These are phyloP conservation scores for Scheffersomyces cryptocercus DNA, from an alignment of 1,139 yeast species.

Conservation along the genomic window DNA sequence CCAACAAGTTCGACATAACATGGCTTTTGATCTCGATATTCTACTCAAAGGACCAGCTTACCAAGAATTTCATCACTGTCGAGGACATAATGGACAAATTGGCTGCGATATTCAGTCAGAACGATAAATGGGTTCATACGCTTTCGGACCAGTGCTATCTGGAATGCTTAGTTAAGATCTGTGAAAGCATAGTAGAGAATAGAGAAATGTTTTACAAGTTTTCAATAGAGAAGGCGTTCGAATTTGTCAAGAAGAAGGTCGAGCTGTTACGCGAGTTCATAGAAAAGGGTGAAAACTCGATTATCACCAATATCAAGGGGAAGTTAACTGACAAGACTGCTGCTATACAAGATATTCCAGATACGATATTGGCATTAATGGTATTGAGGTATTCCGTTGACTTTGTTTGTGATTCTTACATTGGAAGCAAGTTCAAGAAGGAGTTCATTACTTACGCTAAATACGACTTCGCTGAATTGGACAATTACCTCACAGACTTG, in stretches of 20 bases:
- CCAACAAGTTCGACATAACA: constrained; percentile 43
- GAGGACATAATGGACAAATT: constrained; percentile 53
- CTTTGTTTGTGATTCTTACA: constrained; percentile 30
- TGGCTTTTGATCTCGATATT: constrained; percentile 45
- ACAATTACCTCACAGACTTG: constrained; percentile 29
- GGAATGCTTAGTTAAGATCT: constrained; percentile 30
- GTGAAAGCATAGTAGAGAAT: constrained; percentile 49
- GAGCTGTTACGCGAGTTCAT: constrained; percentile 27
- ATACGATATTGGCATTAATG: constrained; percentile 25
- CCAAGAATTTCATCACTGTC: constrained; percentile 38
- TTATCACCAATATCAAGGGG: constrained; percentile 14
- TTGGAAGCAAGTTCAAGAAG: constrained; percentile 15
- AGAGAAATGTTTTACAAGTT: constrained; percentile 52
- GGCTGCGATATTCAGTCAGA: constrained; percentile 17
- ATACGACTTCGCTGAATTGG: constrained; percentile 31
- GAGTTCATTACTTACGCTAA: constrained; percentile 12
- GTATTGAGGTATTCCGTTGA: constrained; percentile 28
- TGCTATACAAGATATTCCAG: constrained; percentile 23
- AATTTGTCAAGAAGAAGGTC: constrained; percentile 32
- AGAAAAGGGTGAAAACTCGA: constrained; percentile 10
- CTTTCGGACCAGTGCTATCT: constrained; percentile 26
- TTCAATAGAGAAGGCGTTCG: constrained; percentile 30
- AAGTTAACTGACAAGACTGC: constrained; percentile 23
- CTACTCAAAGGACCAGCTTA: constrained; percentile 25
- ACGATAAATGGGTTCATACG: constrained; percentile 23